Conservation (phyloP, 2,329 filamentous ascomycete genomes). For the Claviceps sp. region DNA sequence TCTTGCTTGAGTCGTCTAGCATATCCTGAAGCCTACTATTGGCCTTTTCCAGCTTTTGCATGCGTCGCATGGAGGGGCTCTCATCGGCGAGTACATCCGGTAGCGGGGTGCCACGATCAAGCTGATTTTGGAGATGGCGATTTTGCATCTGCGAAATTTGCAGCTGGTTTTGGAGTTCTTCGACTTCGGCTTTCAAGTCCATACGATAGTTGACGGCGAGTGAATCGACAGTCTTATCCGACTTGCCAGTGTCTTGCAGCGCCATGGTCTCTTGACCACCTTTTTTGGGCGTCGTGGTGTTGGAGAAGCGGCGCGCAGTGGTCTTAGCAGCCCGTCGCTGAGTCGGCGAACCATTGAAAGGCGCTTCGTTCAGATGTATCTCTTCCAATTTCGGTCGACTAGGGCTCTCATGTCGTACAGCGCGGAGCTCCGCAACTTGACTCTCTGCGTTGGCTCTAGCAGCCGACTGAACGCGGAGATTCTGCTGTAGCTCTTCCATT, state of each 20-base stretch:
- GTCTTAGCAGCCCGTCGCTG: slow-evolving; percentile 46
- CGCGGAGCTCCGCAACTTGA: slow-evolving; percentile 66
- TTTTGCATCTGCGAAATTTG: slow-evolving; percentile 94
- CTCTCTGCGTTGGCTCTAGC: slow-evolving; percentile 70
- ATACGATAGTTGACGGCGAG: slow-evolving; percentile 75
- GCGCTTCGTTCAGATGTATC: slow-evolving; percentile 70
- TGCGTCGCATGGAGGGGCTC: slow-evolving; percentile 63
- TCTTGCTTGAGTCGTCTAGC: slow-evolving; percentile 86
- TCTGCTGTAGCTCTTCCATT: slow-evolving; percentile 78
- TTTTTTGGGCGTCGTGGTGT: slow-evolving; percentile 64
- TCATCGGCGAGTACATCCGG: slow-evolving; percentile 61
- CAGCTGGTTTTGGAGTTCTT: slow-evolving; percentile 85
- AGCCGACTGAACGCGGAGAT: slow-evolving; percentile 70
- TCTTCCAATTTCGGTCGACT: slow-evolving; percentile 71
- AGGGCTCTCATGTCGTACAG: slow-evolving; percentile 57
- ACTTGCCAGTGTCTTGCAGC: slow-evolving; percentile 61
- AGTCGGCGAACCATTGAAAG: slow-evolving; percentile 61
- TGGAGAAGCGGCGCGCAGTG: slow-evolving; percentile 50
- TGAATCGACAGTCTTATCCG: slow-evolving; percentile 72
- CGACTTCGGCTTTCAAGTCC: slow-evolving; percentile 81
- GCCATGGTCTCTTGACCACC: slow-evolving; percentile 48
- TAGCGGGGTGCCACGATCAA: slow-evolving; percentile 54
- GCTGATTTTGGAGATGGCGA: slow-evolving; percentile 75
- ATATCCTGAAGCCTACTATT: slow-evolving; percentile 87
- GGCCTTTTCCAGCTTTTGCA: slow-evolving; percentile 84